These are phyloP conservation scores for Fusarium sp. DNA, from an alignment of 2,329 filamentous ascomycete genomes.

Conservation along the genomic window DNA sequence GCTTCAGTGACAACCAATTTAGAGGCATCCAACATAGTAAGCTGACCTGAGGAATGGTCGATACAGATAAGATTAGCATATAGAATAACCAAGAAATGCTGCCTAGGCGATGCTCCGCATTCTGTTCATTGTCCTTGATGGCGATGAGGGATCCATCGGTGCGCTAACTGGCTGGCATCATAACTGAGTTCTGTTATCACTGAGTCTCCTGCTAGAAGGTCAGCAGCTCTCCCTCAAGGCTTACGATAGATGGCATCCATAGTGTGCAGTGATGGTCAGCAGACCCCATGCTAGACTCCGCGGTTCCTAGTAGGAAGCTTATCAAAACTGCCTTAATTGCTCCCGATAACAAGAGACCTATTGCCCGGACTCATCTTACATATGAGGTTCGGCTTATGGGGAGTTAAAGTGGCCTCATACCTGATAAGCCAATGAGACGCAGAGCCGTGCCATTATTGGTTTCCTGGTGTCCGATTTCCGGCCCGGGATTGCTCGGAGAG, in stretches of 20 bases:
- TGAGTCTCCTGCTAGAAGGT: conserved; percentile 4
- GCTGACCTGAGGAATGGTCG: not conserved
- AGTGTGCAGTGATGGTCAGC: conserved; percentile 24
- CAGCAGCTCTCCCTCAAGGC: conserved; percentile 31
- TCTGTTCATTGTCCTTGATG: not conserved
- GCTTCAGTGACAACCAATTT: conserved; percentile 4
- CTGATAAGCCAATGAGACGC: conserved; percentile 21
- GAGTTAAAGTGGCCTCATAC: not conserved
- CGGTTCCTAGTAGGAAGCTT: not conserved
- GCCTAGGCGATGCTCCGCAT: conserved; percentile 10
- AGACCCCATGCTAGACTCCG: conserved; percentile 22
- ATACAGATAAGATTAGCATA: conserved; percentile 12
- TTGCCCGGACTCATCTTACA: conserved; percentile 20
- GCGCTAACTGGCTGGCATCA: conserved; percentile 1
- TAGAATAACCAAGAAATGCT: conserved; percentile 22
- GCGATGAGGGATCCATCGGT: not conserved
- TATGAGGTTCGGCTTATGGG: too few species aligned
- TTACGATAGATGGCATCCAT: not conserved
- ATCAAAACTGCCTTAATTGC: not conserved
- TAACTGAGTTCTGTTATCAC: conserved; percentile 1
- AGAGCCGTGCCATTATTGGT: conserved; percentile 2
- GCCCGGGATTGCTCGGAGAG: conserved; percentile 34
- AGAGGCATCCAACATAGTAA: not conserved
- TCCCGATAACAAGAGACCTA: conserved; percentile 8
- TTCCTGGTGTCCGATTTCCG: conserved; percentile 39